phyloP scores from a whole-genome alignment of 441 rosid species.

The Rhodomyrtus psidioides region DNA sequence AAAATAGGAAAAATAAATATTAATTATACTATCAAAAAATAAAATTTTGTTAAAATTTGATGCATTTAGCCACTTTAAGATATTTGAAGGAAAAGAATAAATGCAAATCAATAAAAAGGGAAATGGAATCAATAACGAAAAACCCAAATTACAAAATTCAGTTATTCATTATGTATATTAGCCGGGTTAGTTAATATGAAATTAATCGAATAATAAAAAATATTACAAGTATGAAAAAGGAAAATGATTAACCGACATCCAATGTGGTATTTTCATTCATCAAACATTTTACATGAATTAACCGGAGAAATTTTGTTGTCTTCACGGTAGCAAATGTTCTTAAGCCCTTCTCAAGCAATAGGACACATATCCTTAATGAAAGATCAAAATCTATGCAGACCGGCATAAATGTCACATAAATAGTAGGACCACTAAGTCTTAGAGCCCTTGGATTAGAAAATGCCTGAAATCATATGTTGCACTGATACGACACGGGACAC shows the following conservation, averaged over 20 bases:
- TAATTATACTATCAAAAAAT: neutral
- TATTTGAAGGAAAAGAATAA: neutral
- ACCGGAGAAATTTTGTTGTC: neutral
- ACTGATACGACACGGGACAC: no score
- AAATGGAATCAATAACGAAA: neutral
- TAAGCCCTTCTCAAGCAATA: neutral
- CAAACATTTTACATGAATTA: neutral
- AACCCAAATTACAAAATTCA: neutral
- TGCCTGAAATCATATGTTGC: no score
- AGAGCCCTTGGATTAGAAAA: neutral
- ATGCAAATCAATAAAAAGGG: neutral
- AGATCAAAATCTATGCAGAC: neutral
- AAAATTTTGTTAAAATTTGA: neutral
- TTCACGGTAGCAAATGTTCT: neutral
- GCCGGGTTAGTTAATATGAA: neutral
- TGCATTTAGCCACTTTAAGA: neutral
- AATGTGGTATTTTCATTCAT: neutral
- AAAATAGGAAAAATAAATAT: neutral
- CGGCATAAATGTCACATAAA: neutral
- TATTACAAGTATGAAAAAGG: neutral
- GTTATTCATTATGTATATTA: neutral
- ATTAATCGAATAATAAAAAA: neutral
- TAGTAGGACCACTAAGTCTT: no score
- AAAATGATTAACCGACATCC: neutral
- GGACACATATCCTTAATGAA: neutral